phyloP scores from a whole-genome alignment of 306 rosid genomes.

The Lathyrus sativus region DNA sequence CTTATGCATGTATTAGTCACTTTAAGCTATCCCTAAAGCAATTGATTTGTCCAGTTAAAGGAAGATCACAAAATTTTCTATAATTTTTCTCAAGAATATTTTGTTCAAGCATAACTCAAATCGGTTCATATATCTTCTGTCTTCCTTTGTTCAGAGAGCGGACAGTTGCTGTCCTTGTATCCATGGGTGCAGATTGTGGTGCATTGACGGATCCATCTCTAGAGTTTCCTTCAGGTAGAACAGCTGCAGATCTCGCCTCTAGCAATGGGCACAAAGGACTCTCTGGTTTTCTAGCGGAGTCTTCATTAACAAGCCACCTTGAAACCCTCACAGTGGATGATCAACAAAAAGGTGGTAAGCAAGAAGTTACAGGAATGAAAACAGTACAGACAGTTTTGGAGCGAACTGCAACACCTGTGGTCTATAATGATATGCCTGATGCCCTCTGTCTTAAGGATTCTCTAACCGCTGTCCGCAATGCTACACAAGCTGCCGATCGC shows the following conservation, averaged over 20 bases:
- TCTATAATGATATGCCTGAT: conserved; percentile 55
- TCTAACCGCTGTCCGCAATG: conserved; percentile 78
- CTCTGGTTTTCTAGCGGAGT: conserved; percentile 83
- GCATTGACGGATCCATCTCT: conserved; percentile 77
- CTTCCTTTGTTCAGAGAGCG: conserved; percentile 60
- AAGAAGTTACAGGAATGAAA: conserved; percentile 46
- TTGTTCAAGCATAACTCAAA: conserved; percentile 25
- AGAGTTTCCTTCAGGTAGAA: conserved; percentile 54
- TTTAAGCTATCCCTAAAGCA: conserved; percentile 21
- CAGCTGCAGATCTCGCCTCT: conserved; percentile 86
- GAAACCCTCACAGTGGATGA: conserved; percentile 60
- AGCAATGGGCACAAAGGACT: conserved; percentile 79
- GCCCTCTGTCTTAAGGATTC: conserved; percentile 77
- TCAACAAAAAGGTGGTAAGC: conserved; percentile 46
- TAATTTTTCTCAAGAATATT: conserved; percentile 5
- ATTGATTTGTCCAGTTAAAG: conserved; percentile 26
- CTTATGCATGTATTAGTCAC: conserved; percentile 20
- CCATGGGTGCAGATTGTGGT: conserved; percentile 70
- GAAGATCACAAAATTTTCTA: conserved; percentile 10
- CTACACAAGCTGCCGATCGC: conserved; percentile 85
- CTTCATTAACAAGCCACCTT: conserved; percentile 59
- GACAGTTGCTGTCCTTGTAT: conserved; percentile 68
- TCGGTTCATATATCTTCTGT: conserved; percentile 30
- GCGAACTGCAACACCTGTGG: conserved; percentile 62
- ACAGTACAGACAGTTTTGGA: conserved; percentile 71